Evolutionary conservation across 1,284 basidiomycete genomes (phyloP).

Genomic region (Ceratobasidium sp.): DNA sequence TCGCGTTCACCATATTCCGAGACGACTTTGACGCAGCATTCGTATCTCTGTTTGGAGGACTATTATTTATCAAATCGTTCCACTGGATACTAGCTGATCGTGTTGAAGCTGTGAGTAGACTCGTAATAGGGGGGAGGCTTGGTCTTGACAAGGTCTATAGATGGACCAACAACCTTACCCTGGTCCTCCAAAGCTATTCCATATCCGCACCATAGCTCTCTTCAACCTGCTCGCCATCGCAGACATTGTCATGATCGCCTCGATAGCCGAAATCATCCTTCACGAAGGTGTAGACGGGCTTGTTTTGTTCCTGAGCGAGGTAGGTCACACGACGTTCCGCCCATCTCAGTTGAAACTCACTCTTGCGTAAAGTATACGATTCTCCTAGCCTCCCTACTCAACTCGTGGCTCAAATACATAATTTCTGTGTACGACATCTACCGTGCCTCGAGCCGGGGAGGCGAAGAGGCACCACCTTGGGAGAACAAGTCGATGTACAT

Average conservation of each 20-base stretch:
- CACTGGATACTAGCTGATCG: conserved; percentile 96
- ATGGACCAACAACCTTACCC: conserved; percentile 97
- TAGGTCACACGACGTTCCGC: conserved; percentile 50
- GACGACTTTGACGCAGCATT: conserved; percentile 94
- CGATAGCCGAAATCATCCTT: conserved; percentile 80
- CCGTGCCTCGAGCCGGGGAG: conserved; percentile 74
- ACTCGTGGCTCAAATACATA: conserved; percentile 84
- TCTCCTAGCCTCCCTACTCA: conserved; percentile 80
- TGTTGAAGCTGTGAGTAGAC: conserved; percentile 88
- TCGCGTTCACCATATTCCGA: conserved; percentile 96
- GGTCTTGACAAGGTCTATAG: conserved; percentile 54
- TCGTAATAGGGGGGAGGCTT: background rate
- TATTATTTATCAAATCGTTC: conserved; percentile 96
- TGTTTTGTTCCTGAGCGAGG: conserved; percentile 95
- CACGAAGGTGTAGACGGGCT: conserved; percentile 84
- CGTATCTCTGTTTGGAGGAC: conserved; percentile 87
- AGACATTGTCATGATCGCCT: conserved; percentile 75
- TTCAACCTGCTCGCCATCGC: conserved; percentile 73
- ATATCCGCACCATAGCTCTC: conserved; percentile 78
- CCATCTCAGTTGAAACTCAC: background rate
- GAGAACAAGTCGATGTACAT: conserved; percentile 97
- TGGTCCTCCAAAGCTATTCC: conserved; percentile 81
- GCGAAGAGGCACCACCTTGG: conserved; percentile 91
- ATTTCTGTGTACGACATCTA: conserved; percentile 84
- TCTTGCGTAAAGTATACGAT: conserved; percentile 78